These are phyloP conservation scores for Trichoderma gracile DNA, from an alignment of 2,329 filamentous ascomycete genomes.

Conservation along the genomic window DNA sequence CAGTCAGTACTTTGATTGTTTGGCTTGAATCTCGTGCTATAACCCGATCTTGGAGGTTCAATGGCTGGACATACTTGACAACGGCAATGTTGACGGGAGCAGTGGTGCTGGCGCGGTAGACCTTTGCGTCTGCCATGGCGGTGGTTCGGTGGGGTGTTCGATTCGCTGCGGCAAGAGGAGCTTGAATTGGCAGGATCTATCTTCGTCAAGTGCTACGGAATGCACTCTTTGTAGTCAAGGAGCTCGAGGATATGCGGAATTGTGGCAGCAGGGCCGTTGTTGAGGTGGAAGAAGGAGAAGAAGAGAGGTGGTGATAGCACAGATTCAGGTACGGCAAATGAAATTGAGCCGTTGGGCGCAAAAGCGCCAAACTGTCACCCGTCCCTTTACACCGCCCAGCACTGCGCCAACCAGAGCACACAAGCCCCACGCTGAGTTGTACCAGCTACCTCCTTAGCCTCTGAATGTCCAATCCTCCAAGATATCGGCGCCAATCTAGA, in stretches of 20 bases:
- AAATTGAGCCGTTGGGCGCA: constrained; percentile 13
- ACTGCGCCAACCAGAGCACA: not conserved
- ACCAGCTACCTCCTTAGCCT: no score
- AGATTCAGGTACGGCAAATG: not conserved
- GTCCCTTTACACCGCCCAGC: constrained; percentile 22
- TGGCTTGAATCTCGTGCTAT: not conserved
- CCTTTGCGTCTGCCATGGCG: constrained; percentile 52
- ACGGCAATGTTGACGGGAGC: constrained; percentile 98
- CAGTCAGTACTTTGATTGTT: not conserved
- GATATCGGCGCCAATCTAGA: no score
- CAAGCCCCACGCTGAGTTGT: no score
- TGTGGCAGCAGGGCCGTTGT: not conserved
- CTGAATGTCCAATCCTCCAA: no score
- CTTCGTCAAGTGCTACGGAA: not conserved
- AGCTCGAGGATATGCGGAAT: not conserved
- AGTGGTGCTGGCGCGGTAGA: constrained; percentile 93
- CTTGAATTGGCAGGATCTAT: no score
- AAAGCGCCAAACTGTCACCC: constrained; percentile 6
- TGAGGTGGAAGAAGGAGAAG: not conserved
- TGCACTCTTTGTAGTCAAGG: not conserved
- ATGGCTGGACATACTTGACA: constrained; percentile 67
- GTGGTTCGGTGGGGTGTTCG: constrained; percentile 23
- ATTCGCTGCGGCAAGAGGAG: constrained; percentile 5
- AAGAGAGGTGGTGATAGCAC: not conserved
- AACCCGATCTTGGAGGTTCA: not conserved